Percentiles rank a stretch among this genome's conserved stretches.
These are phyloP conservation scores for Komagataella pastoris DNA, from an alignment of 805 yeast genomes.

Conservation along the genomic window DNA sequence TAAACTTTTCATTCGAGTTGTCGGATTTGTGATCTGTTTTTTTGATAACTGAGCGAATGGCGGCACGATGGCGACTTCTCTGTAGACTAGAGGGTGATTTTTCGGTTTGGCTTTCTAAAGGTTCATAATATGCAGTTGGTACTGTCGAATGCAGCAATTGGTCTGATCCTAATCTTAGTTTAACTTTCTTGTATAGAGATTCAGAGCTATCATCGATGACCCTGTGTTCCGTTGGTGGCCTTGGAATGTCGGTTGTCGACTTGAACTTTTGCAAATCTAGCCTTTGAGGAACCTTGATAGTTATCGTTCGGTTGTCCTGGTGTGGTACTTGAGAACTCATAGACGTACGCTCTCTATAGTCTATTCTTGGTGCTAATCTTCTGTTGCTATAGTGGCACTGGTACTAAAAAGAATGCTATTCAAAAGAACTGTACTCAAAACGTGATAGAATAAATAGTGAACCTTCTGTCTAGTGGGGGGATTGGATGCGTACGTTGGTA, in stretches of 20 bases:
- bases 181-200: neutral
- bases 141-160: neutral
- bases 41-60: neutral
- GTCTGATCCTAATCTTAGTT: neutral
- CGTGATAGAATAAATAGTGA: neutral
- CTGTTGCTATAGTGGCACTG: neutral
- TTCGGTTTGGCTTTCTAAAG: neutral
- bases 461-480: neutral
- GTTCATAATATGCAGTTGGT: neutral
- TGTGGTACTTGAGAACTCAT: neutral
- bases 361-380: neutral
- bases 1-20: constrained; percentile 3
- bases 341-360: neutral
- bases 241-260: neutral
- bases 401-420: neutral
- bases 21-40: neutral
- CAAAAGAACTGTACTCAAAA: neutral
- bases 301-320: neutral
- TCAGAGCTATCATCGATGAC: neutral
- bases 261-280: neutral
- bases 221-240: neutral
- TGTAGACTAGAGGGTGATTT: neutral
- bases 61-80: constrained; percentile 4
- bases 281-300: neutral
- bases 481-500: neutral